Conservation (phyloP, 345 rosid genomes). For the Boechera stricta region DNA sequence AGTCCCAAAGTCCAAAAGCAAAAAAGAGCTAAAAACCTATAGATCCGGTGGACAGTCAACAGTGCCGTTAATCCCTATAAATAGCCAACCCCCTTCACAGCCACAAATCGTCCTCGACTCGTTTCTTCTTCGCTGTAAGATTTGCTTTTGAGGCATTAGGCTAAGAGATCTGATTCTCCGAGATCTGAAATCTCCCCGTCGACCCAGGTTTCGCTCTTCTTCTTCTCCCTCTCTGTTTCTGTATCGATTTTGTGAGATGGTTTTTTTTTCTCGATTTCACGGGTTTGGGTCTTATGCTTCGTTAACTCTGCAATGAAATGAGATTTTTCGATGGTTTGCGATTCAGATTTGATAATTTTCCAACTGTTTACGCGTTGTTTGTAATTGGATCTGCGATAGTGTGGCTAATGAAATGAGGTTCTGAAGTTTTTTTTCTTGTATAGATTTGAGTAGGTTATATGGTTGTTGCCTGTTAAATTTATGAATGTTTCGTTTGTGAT, state of each 20-base stretch:
- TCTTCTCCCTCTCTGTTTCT: background rate
- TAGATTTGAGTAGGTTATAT: conserved; percentile 17
- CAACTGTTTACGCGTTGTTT: background rate
- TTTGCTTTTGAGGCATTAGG: conserved; percentile 17
- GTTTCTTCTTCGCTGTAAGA: conserved; percentile 5
- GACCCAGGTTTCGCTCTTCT: conserved; percentile 35
- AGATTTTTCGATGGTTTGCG: background rate
- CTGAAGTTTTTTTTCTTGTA: background rate
- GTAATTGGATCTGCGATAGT: conserved; percentile 3
- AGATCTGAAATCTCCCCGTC: conserved; percentile 24
- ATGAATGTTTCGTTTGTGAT: conserved; percentile 11
- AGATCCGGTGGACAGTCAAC: conserved; percentile 41
- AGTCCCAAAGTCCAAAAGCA: conserved; percentile 17
- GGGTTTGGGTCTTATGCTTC: background rate
- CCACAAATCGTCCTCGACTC: conserved; percentile 36
- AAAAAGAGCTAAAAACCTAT: conserved; percentile 20
- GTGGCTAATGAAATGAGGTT: conserved; percentile 7
- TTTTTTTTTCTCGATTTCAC: conserved; percentile 1
- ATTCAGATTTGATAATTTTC: conserved; percentile 12
- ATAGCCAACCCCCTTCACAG: background rate
- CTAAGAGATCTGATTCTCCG: conserved; percentile 21
- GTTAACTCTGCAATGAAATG: conserved; percentile 21
- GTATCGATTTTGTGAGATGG: background rate
- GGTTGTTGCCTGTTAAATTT: background rate
- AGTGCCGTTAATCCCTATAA: conserved; percentile 40